Evolutionary conservation across 106 monocot genomes (phyloP).

Genomic region (Apostasia ramifera): DNA sequence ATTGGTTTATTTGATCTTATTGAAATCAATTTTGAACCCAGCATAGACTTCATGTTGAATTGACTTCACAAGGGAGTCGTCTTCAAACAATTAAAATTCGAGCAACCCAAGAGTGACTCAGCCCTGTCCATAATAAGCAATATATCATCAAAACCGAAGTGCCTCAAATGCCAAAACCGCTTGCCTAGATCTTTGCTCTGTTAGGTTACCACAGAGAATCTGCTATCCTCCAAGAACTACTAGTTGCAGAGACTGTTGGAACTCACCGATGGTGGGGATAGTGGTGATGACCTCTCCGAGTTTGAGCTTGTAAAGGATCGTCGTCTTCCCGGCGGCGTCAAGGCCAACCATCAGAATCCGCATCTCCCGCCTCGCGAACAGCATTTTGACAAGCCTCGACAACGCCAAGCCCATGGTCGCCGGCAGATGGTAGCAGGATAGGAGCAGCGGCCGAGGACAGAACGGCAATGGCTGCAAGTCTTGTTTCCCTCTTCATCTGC

Average conservation of each 20-base stretch:
- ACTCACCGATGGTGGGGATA: slow-evolving; percentile 22
- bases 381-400: slow-evolving; percentile 12
- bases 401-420: slow-evolving; percentile 16
- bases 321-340: slow-evolving; percentile 25
- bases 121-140: background rate
- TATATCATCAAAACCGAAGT: background rate
- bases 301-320: slow-evolving; percentile 27
- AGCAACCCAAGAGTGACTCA: too few relatives aligned
- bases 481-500: too few relatives aligned
- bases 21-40: too few relatives aligned
- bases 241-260: background rate
- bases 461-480: too few relatives aligned
- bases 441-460: too few relatives aligned
- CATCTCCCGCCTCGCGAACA: slow-evolving; percentile 26
- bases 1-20: too few relatives aligned
- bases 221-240: background rate
- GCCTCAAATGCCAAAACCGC: background rate
- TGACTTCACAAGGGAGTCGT: too few relatives aligned
- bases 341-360: slow-evolving; percentile 25
- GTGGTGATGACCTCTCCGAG: slow-evolving; percentile 26
- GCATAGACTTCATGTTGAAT: too few relatives aligned
- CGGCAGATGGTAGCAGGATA: too few relatives aligned
- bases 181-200: too few relatives aligned
- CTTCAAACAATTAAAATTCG: too few relatives aligned
- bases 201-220: too few relatives aligned